phyloP scores from a whole-genome alignment of 208 protist species.

The Polymyxa betae region DNA sequence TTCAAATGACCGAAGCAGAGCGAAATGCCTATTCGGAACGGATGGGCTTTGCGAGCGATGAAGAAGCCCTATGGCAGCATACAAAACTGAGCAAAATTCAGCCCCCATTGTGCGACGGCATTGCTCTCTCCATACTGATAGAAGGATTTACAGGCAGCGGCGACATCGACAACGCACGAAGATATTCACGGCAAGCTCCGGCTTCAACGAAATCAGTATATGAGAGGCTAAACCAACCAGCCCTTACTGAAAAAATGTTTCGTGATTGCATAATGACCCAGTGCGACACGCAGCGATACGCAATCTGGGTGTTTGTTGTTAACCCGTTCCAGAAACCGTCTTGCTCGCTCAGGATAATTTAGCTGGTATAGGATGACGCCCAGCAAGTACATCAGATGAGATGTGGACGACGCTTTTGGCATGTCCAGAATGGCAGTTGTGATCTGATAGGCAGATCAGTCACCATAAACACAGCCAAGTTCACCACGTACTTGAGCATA shows the following conservation, averaged over 20 bases:
- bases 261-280: conserved; percentile 10
- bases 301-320: neutral
- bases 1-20: neutral
- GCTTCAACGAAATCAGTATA: neutral
- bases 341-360: neutral
- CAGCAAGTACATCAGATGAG: neutral
- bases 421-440: neutral
- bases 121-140: neutral
- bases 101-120: neutral
- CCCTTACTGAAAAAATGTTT: neutral
- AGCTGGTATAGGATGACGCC: neutral
- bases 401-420: neutral
- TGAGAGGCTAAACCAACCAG: neutral
- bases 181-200: conserved; percentile 16
- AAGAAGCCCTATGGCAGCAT: neutral
- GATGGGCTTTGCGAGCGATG: conserved; percentile 32
- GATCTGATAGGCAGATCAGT: neutral
- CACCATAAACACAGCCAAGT: neutral
- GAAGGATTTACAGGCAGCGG: neutral
- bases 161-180: conserved; percentile 5
- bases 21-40: neutral
- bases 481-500: neutral
- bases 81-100: neutral
- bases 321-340: neutral
- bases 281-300: neutral